These are phyloP conservation scores for Gracilaria caudata DNA, from an alignment of 23 red algal genomes.

Conservation along the genomic window DNA sequence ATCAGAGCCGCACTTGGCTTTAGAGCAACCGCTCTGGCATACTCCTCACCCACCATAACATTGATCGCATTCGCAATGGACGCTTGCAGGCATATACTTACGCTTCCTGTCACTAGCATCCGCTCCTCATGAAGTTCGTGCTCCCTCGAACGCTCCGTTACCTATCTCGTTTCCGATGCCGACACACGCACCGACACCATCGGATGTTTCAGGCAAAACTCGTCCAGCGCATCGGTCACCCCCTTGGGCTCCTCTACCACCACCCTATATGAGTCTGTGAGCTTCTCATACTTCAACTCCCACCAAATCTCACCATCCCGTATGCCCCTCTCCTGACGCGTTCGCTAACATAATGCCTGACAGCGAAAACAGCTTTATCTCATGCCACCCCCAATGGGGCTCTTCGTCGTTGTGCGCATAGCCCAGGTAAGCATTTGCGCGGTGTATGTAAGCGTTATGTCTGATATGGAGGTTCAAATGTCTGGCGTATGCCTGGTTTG, in stretches of 20 bases:
- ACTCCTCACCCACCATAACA: neutral
- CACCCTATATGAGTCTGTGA: neutral
- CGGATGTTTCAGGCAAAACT: neutral
- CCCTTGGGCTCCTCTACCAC: neutral
- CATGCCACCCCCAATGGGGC: neutral
- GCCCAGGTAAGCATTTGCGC: too few species aligned
- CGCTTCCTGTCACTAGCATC: neutral
- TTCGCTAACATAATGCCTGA: neutral
- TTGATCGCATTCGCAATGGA: neutral
- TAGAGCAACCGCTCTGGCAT: neutral
- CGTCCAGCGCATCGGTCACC: neutral
- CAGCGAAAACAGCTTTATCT: neutral
- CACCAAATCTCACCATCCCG: neutral
- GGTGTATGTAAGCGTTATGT: too few species aligned
- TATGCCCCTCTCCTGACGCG: neutral
- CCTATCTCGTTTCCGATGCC: neutral
- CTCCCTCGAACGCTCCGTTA: neutral
- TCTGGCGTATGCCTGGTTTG: too few species aligned
- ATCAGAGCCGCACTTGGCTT: neutral
- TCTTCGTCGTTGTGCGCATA: too few species aligned
- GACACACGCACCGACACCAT: neutral
- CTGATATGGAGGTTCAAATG: too few species aligned
- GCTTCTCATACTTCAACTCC: too few species aligned
- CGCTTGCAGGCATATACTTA: neutral
- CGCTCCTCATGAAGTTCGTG: neutral